phyloP scores from a whole-genome alignment of 306 rosid genomes.

The Purshia tridentata region DNA sequence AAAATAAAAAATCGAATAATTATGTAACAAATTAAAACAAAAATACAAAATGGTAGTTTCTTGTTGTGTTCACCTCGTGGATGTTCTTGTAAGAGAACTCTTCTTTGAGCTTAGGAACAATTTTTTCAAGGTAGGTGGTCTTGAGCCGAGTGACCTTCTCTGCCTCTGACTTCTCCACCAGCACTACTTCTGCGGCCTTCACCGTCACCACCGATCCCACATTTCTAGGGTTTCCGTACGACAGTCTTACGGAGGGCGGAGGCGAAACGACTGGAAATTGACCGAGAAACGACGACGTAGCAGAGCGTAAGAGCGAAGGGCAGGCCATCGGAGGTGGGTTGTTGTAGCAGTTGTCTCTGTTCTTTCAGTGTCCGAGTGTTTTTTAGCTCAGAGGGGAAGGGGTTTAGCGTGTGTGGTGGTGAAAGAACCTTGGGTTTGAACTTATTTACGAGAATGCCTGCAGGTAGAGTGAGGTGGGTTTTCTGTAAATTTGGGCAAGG shows the following conservation, averaged over 20 bases:
- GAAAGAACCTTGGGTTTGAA: constrained; percentile 1
- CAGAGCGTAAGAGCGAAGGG: constrained; percentile 63
- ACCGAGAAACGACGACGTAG: constrained; percentile 61
- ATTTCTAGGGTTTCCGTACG: constrained; percentile 33
- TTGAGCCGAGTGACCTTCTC: constrained; percentile 64
- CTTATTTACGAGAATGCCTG: constrained; percentile 26
- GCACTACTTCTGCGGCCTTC: constrained; percentile 55
- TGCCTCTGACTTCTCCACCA: constrained; percentile 83
- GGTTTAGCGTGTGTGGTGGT: background rate
- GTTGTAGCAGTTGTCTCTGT: constrained; percentile 6
- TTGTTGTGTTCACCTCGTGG: constrained; percentile 50
- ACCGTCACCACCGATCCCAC: constrained; percentile 40
- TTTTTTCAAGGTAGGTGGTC: constrained; percentile 56
- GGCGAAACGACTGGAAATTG: constrained; percentile 45
- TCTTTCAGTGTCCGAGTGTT: background rate
- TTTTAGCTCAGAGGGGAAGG: background rate
- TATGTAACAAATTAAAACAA: background rate
- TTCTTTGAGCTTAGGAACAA: constrained; percentile 77
- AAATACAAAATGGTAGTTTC: background rate
- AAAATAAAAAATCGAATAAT: background rate
- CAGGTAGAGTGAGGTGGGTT: background rate
- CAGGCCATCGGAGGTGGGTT: constrained; percentile 45
- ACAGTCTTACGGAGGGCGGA: constrained; percentile 22
- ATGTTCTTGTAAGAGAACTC: constrained; percentile 77
- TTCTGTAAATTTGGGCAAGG: background rate